Conservation (phyloP, 1,284 basidiomycete species). For the Ceratobasidium sp. region DNA sequence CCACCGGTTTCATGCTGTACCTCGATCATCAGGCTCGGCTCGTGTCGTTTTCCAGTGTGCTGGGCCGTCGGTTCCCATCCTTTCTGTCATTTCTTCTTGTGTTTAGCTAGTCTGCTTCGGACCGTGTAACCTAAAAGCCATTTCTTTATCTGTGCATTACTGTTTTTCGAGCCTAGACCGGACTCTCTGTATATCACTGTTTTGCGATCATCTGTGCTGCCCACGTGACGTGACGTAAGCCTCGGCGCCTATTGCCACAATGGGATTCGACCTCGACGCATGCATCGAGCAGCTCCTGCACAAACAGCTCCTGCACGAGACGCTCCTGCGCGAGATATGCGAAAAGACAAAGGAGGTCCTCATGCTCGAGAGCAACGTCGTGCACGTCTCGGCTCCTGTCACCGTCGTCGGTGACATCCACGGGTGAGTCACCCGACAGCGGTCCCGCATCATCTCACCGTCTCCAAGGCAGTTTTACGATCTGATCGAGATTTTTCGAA, state of each 20-base stretch:
- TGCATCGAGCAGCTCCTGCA: constrained; percentile 90
- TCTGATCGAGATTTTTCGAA: constrained; percentile 98
- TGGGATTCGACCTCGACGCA: constrained; percentile 87
- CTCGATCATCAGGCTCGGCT: constrained; percentile 24
- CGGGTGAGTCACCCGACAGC: constrained; percentile 71
- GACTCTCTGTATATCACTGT: constrained; percentile 29
- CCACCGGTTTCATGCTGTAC: constrained; percentile 29
- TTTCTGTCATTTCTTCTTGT: constrained; percentile 8
- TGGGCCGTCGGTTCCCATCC: constrained; percentile 17
- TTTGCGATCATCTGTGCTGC: neutral
- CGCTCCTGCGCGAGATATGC: constrained; percentile 93
- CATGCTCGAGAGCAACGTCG: constrained; percentile 99
- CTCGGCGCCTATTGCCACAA: neutral
- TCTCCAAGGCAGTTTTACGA: constrained; percentile 93
- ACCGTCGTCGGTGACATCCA: constrained; percentile 99
- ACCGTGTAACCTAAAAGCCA: constrained; percentile 19
- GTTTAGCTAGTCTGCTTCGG: constrained; percentile 6
- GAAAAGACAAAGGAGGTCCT: constrained; percentile 98
- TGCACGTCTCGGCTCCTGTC: constrained; percentile 97
- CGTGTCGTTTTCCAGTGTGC: constrained; percentile 7
- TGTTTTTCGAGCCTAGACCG: constrained; percentile 17
- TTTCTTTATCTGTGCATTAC: constrained; percentile 35
- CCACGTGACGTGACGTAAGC: constrained; percentile 23
- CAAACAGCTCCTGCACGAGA: constrained; percentile 94
- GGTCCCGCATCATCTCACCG: neutral